A percentile compares a stretch with the other conserved stretches of the same genome.
Evolutionary conservation across 805 yeast species (phyloP).

Genomic region (Wilhelminamyces savonicus): DNA sequence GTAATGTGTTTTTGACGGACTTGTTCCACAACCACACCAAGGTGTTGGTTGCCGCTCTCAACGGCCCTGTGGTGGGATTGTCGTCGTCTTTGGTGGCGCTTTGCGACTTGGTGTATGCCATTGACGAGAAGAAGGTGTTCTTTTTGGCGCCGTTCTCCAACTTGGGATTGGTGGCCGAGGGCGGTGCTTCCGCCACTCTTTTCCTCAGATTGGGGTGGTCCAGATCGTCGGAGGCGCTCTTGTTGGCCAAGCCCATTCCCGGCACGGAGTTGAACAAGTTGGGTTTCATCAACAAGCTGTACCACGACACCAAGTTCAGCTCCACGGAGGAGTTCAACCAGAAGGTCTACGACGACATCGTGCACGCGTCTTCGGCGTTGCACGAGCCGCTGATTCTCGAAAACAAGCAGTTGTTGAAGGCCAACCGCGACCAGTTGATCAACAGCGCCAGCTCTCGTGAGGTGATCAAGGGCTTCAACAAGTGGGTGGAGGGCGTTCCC

Average conservation of each 20-base stretch:
- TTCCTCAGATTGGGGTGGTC: constrained; percentile 68
- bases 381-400: constrained; percentile 39
- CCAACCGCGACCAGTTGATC: constrained; percentile 31
- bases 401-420: constrained; percentile 41
- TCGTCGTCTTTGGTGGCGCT: constrained; percentile 67
- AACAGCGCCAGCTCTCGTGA: constrained; percentile 58
- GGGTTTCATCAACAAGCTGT: constrained; percentile 61
- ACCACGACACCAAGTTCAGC: constrained; percentile 25
- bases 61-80: constrained; percentile 85
- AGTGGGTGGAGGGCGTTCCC: constrained; percentile 71
- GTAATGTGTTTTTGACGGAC: constrained; percentile 65
- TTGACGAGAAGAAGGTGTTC: constrained; percentile 48
- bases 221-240: constrained; percentile 64
- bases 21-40: constrained; percentile 66
- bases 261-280: constrained; percentile 50
- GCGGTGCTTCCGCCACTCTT: constrained; percentile 65
- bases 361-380: constrained; percentile 32
- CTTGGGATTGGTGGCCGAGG: constrained; percentile 79
- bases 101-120: constrained; percentile 71
- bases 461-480: constrained; percentile 58
- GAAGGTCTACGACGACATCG: constrained; percentile 28
- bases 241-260: constrained; percentile 59
- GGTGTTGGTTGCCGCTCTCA: constrained; percentile 64
- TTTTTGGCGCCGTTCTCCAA: constrained; percentile 74
- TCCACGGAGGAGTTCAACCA: constrained; percentile 39